Base-by-base conservation (phyloP, 495 filamentous ascomycete species). In the Xylaria cubensis region DNA sequence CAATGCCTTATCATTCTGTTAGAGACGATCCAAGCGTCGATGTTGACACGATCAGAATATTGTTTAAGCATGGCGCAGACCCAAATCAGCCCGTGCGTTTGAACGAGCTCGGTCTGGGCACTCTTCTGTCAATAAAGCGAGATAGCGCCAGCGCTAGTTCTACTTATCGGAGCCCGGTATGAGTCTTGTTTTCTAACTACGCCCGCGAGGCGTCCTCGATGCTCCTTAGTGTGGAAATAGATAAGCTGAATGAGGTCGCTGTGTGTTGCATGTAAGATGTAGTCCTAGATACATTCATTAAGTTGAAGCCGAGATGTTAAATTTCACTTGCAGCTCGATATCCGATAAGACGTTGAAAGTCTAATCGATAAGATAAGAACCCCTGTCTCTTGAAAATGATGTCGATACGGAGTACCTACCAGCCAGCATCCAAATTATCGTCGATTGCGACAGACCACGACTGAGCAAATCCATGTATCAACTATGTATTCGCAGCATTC, bases 341-440 rank as follows among this genome's bases (percentile, higher is more conserved):
- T 51, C 50, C 12, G 51, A 55, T 55, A 55, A 29, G 24, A 29
- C 26, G 9, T 12, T 24, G 8, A n/a, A 13, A 1, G 3, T 10
- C 21, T 13, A 48, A 65, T 65, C 44, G 63, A 65, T 65, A 65
- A 65, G 63, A 65, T 65, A 65, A 50, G 41, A 4, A 48, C n/a
- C 7, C 36, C 36, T 4, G 13, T 65, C 44, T 26, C 41, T n/a
- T 17, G 56, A 59, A 59, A 59, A 39, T 59, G 56, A 59, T 59
- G 56, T 39, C 32, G 19, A 32, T 13, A 4, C 26, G 2, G 26
- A 29, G 26, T 29, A 36, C 9, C 39, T 41, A n/a, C n/a, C n/a
- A n/a, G n/a, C n/a, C 8, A 50, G 19, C 46, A 50, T 50, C 46
- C 12, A 42, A 42, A 1, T 4, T 36, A 7, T 15, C 0, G 5